These are phyloP conservation scores for Poa pratensis DNA, from an alignment of 176 grass and related monocot genomes.

Conservation along the genomic window DNA sequence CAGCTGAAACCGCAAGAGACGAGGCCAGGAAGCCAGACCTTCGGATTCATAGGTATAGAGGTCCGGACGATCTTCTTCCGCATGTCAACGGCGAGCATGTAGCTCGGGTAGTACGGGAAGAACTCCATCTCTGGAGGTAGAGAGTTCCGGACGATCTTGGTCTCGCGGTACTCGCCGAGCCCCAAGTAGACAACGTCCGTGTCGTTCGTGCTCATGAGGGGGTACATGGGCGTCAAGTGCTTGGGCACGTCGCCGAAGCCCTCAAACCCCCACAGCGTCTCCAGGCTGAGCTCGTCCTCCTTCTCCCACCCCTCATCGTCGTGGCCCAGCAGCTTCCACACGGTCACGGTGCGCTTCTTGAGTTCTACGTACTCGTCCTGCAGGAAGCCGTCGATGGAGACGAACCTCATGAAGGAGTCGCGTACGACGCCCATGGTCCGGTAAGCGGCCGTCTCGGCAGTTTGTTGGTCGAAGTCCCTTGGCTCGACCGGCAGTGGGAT, in stretches of 20 bases:
- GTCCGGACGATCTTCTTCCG: too few relatives aligned
- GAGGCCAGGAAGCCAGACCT: too few relatives aligned
- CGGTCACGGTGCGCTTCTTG: not conserved
- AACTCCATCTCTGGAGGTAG: not conserved
- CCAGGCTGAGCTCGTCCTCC: not conserved
- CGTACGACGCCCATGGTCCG: not conserved
- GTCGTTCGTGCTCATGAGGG: not conserved
- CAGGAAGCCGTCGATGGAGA: not conserved
- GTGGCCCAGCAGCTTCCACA: not conserved
- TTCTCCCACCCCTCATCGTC: not conserved
- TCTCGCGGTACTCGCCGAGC: not conserved
- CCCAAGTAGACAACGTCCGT: not conserved
- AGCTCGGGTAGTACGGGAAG: too few relatives aligned
- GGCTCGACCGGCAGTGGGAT: not conserved
- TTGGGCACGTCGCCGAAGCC: not conserved
- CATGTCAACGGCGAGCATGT: too few relatives aligned
- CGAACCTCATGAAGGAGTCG: not conserved
- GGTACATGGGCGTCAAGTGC: not conserved
- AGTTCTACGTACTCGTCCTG: not conserved
- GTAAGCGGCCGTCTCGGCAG: not conserved
- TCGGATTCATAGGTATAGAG: not conserved
- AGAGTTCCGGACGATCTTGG: not conserved
- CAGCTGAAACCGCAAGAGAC: too few relatives aligned
- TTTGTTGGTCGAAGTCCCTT: too few relatives aligned
- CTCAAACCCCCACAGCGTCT: not conserved